Conservation (phyloP, 2,329 filamentous ascomycete genomes). For the Cordyceps fumosorosea region DNA sequence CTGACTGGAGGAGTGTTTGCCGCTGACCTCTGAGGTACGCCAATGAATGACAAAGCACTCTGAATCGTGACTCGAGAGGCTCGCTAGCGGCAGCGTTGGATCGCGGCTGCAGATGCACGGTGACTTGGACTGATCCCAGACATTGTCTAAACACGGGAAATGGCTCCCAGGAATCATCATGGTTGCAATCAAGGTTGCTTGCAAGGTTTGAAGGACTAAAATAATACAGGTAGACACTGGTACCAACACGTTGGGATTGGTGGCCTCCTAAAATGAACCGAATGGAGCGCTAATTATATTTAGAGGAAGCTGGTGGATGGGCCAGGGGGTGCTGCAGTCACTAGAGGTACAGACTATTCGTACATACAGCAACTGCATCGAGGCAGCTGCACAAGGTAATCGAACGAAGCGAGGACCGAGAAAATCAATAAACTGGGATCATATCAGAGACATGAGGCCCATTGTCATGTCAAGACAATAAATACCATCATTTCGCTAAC, state of each 20-base stretch:
- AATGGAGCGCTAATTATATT: constrained; percentile 6
- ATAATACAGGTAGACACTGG: too few species aligned
- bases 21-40: too few species aligned
- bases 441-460: background rate
- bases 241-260: background rate
- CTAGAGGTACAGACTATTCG: background rate
- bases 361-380: background rate
- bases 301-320: background rate
- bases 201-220: background rate
- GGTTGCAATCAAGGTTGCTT: background rate
- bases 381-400: background rate
- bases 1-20: too few species aligned
- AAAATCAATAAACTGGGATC: background rate
- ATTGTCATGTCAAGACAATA: background rate
- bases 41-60: too few species aligned
- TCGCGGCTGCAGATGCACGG: background rate
- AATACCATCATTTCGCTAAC: background rate
- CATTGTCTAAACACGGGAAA: background rate
- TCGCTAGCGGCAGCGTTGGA: background rate
- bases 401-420: background rate
- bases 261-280: background rate
- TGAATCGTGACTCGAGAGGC: too few species aligned
- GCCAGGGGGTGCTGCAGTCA: background rate
- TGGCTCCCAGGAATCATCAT: background rate
- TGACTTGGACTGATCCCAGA: background rate